Conservation (phyloP, 2,329 filamentous ascomycete genomes). For the Trichoderma polysporum region DNA sequence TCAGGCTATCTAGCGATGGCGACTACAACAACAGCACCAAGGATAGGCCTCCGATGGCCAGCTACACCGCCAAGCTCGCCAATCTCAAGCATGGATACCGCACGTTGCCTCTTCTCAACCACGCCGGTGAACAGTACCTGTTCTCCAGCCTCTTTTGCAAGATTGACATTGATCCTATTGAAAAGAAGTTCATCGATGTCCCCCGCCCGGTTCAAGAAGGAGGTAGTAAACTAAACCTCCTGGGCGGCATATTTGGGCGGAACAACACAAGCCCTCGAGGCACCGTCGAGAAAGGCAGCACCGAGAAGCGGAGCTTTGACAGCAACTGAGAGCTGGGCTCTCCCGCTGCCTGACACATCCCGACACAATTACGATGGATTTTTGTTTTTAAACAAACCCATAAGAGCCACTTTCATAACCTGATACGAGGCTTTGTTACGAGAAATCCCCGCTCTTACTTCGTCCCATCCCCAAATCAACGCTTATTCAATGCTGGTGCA, state of each 20-base stretch:
- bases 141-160: conserved; percentile 94
- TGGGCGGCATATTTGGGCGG: conserved; percentile 59
- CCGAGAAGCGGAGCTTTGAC: conserved; percentile 49
- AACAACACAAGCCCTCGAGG: conserved; percentile 51
- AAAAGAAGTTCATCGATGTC: conserved; percentile 56
- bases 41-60: conserved; percentile 69
- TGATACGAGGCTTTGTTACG: neutral
- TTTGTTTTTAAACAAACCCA: too few species aligned
- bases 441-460: conserved; percentile 3
- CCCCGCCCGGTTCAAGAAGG: conserved; percentile 40
- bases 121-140: conserved; percentile 86
- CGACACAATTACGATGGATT: neutral
- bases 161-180: conserved; percentile 65
- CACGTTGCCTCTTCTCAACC: conserved; percentile 84
- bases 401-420: too few species aligned
- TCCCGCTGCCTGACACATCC: neutral
- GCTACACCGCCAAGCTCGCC: conserved; percentile 88
- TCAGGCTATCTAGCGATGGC: conserved; percentile 75
- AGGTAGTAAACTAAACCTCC: conserved; percentile 54
- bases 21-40: conserved; percentile 57
- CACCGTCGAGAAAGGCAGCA: conserved; percentile 53
- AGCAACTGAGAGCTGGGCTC: conserved; percentile 33
- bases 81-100: conserved; percentile 90
- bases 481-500: neutral
- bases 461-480: neutral